Conservation (phyloP, 441 rosid species). For the Gossypium gossypioides region DNA sequence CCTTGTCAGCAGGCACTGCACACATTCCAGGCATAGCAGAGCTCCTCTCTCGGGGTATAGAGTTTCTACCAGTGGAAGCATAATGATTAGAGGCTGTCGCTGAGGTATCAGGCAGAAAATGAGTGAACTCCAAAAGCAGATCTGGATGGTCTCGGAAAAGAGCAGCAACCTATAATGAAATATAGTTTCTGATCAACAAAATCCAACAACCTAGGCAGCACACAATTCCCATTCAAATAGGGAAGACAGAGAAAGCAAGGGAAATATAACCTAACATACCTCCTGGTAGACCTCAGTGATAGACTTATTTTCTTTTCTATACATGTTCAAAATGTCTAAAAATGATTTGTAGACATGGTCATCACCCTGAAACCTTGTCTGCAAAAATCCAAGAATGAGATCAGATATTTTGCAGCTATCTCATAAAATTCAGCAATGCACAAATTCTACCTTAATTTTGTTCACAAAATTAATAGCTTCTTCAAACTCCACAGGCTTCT, state of each 20-base stretch:
- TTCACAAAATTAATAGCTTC: constrained; percentile 94
- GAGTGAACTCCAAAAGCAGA: constrained; percentile 74
- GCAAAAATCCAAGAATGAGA: constrained; percentile 26
- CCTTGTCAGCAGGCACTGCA: constrained; percentile 64
- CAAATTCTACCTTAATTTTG: constrained; percentile 75
- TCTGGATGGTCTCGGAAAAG: constrained; percentile 79
- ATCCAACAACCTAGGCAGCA: background rate
- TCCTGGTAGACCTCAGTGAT: constrained; percentile 81
- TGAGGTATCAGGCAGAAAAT: constrained; percentile 84
- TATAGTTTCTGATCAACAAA: constrained; percentile 1
- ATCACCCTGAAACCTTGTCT: constrained; percentile 95
- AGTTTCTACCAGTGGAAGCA: constrained; percentile 45
- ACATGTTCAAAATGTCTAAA: constrained; percentile 90
- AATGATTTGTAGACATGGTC: constrained; percentile 86
- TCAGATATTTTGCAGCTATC: constrained; percentile 1
- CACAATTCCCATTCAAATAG: background rate
- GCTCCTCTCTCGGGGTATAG: constrained; percentile 52
- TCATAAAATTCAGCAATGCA: constrained; percentile 8
- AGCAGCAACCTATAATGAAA: constrained; percentile 57
- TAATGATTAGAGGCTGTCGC: constrained; percentile 43
- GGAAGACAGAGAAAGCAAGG: constrained; percentile 4
- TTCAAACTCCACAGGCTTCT: constrained; percentile 95
- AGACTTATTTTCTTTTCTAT: constrained; percentile 88
- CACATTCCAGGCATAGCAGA: constrained; percentile 50
- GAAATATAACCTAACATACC: constrained; percentile 35